A percentile compares a stretch with the other conserved stretches of the same genome.
Evolutionary conservation across 805 yeast species (phyloP).

Genomic region (Geotrichum ghanense): DNA sequence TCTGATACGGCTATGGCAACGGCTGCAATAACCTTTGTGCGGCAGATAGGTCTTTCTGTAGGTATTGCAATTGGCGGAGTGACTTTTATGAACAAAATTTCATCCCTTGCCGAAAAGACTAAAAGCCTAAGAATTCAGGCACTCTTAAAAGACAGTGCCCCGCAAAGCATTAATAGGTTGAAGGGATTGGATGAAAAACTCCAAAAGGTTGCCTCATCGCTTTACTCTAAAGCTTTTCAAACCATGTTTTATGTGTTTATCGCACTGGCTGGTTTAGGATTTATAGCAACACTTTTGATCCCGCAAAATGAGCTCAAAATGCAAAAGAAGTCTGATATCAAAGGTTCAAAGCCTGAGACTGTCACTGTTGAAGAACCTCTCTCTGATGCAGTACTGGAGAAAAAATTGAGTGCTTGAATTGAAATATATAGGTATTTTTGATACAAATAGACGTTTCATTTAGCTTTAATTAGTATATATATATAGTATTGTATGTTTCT

Average conservation of each 20-base stretch:
- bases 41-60: conserved; percentile 27
- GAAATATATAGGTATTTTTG: too few species aligned
- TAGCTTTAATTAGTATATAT: too few species aligned
- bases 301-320: conserved; percentile 13
- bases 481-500: too few species aligned
- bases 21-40: conserved; percentile 32
- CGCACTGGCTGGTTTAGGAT: conserved; percentile 12
- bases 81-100: conserved; percentile 33
- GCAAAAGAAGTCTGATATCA: conserved; percentile 4
- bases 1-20: conserved; percentile 40
- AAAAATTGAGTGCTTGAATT: too few species aligned
- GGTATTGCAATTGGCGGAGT: conserved; percentile 37
- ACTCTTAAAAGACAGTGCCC: conserved; percentile 11
- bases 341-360: neutral
- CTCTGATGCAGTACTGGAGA: too few species aligned
- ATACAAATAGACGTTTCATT: too few species aligned
- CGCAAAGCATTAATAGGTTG: conserved; percentile 12
- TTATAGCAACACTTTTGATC: conserved; percentile 10
- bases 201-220: conserved; percentile 8
- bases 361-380: too few species aligned
- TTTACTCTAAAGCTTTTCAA: conserved; percentile 13
- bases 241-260: conserved; percentile 14
- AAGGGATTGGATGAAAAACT: conserved; percentile 7
- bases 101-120: conserved; percentile 18
- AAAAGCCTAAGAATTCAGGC: conserved; percentile 4